Percentiles rank a stretch among this genome's conserved stretches.
Evolutionary conservation across 1,139 yeast genomes (phyloP).

Genomic region (Debaryomyces sp.): DNA sequence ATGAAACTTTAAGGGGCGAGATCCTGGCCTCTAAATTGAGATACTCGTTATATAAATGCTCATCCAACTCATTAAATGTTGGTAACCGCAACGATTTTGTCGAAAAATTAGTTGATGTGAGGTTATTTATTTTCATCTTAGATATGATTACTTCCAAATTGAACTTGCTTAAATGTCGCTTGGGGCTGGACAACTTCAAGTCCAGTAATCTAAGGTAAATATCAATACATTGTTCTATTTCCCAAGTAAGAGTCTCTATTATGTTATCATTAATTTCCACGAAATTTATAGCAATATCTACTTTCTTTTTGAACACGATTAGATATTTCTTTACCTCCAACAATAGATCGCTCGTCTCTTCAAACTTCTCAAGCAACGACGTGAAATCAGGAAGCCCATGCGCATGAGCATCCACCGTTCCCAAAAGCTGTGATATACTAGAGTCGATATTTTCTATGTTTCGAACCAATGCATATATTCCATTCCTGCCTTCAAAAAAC

Average conservation of each 20-base stretch:
- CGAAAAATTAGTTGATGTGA: conserved; percentile 18
- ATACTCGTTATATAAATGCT: conserved; percentile 31
- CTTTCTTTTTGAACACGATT: conserved; percentile 39
- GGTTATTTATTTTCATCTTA: conserved; percentile 36
- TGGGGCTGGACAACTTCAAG: conserved; percentile 43
- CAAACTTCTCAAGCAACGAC: conserved; percentile 28
- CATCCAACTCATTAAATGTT: conserved; percentile 34
- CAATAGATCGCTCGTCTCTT: conserved; percentile 40
- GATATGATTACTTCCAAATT: conserved; percentile 44
- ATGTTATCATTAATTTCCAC: conserved; percentile 57
- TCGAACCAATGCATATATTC: conserved; percentile 38
- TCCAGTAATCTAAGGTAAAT: conserved; percentile 43
- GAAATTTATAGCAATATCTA: conserved; percentile 60
- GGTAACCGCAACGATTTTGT: conserved; percentile 31
- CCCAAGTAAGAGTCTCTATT: conserved; percentile 52
- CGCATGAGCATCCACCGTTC: conserved; percentile 23
- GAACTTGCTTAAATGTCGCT: conserved; percentile 40
- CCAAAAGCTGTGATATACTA: conserved; percentile 42
- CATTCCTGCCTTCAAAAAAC: conserved; percentile 51
- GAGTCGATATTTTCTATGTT: conserved; percentile 51
- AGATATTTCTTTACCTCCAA: conserved; percentile 42
- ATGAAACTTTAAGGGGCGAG: conserved; percentile 58
- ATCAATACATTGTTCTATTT: conserved; percentile 50
- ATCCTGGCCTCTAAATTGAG: conserved; percentile 34
- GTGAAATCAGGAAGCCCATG: conserved; percentile 7